Evolutionary conservation across 495 filamentous ascomycete genomes (phyloP).

Genomic region (Diplogelasinospora grovesii): DNA sequence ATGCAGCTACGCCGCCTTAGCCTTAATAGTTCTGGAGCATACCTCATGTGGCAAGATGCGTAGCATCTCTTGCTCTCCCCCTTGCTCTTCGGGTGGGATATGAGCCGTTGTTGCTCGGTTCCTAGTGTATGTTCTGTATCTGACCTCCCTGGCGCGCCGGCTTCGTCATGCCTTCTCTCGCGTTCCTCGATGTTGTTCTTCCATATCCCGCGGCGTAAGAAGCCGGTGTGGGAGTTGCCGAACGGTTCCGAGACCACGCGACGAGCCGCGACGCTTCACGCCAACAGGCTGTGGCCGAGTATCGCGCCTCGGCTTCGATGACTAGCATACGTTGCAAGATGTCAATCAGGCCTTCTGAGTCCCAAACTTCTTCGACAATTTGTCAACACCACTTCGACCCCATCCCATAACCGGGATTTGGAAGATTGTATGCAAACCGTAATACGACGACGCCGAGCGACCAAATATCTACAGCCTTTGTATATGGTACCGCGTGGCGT

Average conservation of each 20-base stretch:
- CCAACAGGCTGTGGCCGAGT: not conserved
- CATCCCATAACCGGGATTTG: not conserved
- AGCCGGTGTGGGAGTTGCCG: not conserved
- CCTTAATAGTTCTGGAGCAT: no score
- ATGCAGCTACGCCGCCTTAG: no score
- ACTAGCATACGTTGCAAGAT: conserved; percentile 4
- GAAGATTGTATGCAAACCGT: conserved; percentile 5
- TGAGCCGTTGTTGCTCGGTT: no score
- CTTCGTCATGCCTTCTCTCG: no score
- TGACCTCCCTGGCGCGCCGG: no score
- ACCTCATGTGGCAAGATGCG: conserved; percentile 1
- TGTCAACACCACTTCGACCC: not conserved
- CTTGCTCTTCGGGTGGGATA: no score
- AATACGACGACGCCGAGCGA: conserved; percentile 10
- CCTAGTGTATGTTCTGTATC: no score
- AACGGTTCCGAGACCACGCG: not conserved
- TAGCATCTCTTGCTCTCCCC: not conserved
- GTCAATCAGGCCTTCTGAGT: conserved; percentile 2
- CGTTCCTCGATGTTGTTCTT: no score
- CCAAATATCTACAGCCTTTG: conserved; percentile 9
- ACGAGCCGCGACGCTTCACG: not conserved
- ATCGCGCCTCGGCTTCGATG: not conserved
- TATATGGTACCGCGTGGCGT: not conserved
- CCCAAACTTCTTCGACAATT: conserved; percentile 1
- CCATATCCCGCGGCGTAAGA: conserved; percentile 1